Evolutionary conservation across 768 basidiomycete genomes (phyloP).

Genomic region (Suillus luteus): DNA sequence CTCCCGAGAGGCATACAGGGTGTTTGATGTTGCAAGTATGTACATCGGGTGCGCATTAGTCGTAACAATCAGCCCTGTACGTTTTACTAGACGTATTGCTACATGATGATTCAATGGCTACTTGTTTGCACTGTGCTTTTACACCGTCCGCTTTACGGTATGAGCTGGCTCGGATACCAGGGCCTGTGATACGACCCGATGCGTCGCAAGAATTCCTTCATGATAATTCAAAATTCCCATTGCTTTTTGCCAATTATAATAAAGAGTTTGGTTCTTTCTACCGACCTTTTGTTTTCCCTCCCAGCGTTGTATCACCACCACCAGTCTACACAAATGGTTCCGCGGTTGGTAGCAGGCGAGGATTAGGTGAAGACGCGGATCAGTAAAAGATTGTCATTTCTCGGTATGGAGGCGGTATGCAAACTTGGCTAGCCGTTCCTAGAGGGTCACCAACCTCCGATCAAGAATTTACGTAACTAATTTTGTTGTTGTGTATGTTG

Average conservation of each 20-base stretch:
- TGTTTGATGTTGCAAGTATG: slow-evolving; percentile 63
- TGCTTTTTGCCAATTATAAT: not conserved
- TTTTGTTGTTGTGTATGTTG: not conserved
- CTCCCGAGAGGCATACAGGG: slow-evolving; percentile 61
- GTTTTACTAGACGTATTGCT: not conserved
- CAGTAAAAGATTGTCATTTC: not conserved
- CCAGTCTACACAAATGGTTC: not conserved
- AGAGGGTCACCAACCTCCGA: not conserved
- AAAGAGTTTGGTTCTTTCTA: not conserved
- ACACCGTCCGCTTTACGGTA: not conserved
- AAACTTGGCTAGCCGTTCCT: not conserved
- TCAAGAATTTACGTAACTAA: not conserved
- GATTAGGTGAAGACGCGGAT: not conserved
- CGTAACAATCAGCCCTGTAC: not conserved
- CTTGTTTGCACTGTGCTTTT: not conserved
- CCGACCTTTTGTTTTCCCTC: not conserved
- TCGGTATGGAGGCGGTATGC: not conserved
- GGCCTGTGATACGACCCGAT: not conserved
- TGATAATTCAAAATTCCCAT: not conserved
- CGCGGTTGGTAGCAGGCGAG: not conserved
- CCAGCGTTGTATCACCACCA: not conserved
- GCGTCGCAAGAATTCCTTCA: not conserved
- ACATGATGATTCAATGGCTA: not conserved
- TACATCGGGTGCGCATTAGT: slow-evolving; percentile 14
- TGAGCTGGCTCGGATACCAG: not conserved